Evolutionary conservation across 129 eudicot genomes (phyloP), one percentile per base, ranked within the genome.

Genomic region (Flaveria robusta): DNA sequence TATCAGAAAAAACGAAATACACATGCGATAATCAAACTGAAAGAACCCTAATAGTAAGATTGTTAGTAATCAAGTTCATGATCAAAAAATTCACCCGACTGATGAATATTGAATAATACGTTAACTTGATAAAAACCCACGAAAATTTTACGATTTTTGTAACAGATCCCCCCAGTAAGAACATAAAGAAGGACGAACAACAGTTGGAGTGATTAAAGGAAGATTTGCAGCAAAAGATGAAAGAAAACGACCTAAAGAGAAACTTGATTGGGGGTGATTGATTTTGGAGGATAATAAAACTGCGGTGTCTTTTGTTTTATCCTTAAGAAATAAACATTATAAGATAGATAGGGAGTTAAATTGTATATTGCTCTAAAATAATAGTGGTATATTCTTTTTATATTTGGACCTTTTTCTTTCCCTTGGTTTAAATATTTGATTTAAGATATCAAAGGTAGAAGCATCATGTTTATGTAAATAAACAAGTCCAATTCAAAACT

Each of bases 231-330:
- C 27, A 20, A 55, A 55, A 9, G 62, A 55, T 19, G 67, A 27
- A 60, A 26, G 41, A 4, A 60, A 60, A 60, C 67, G 14, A 60
- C 67, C 67, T 26, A 24, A n/a, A 60, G 67, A 60, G 67, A 60
- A 60, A 6, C 8, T 26, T 58, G 59, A 52, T 49, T 49, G 47
- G 24, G 60, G 19, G 10, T 10, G 65, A 10, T 60, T 60, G 19
- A 60, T 60, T 26, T 58, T 22, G 23, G 65, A 58, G 14, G 65
- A 58, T 58, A 58, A 58, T 58, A 58, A 23, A 22, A 58, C 65
- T 58, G 65, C 7, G 23, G 6, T 9, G 34, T 22, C 65, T 22
- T 58, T 22, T 22, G 65, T 58, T 58, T 58, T 58, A 29, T 22
- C 65, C 65, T 58, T 58, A 22, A 9, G 22, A 56, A 20, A 7